Conservation (phyloP, 2,329 filamentous ascomycete species). For the Malbranchea cinnamomea region DNA sequence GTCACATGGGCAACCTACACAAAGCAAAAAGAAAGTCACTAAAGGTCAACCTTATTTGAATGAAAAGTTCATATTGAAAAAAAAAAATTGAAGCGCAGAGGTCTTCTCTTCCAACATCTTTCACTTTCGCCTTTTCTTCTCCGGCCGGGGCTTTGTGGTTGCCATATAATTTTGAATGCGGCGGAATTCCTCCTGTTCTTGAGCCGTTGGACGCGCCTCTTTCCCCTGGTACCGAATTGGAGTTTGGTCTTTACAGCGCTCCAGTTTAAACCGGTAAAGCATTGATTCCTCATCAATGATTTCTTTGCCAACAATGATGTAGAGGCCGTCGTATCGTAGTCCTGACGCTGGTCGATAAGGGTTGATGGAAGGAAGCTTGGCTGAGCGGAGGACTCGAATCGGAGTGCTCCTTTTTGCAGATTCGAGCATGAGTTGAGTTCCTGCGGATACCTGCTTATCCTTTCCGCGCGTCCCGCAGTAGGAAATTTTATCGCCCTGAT, state of each 20-base stretch:
- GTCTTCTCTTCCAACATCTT: neutral
- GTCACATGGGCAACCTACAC: no score
- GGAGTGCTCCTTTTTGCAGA: constrained; percentile 22
- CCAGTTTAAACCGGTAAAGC: constrained; percentile 34
- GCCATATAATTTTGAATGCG: constrained; percentile 4
- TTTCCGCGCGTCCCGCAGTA: constrained; percentile 37
- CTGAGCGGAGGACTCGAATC: constrained; percentile 38
- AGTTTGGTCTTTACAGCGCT: constrained; percentile 28
- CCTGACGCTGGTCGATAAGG: constrained; percentile 33
- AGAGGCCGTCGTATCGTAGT: constrained; percentile 45
- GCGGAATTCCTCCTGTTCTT: constrained; percentile 18
- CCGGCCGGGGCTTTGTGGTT: neutral
- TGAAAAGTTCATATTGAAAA: no score
- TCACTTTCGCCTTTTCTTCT: neutral
- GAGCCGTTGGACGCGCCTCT: constrained; percentile 28
- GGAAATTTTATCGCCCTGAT: constrained; percentile 34
- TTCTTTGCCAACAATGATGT: constrained; percentile 29
- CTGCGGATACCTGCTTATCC: constrained; percentile 13
- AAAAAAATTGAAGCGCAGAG: no score
- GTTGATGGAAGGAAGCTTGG: constrained; percentile 18
- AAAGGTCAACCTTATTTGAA: no score
- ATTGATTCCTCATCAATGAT: constrained; percentile 26
- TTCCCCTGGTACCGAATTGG: constrained; percentile 32
- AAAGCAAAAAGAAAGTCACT: no score
- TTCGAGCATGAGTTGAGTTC: constrained; percentile 31